Evolutionary conservation across 805 yeast genomes (phyloP), one percentile per base, ranked within the genome.

Genomic region (Yamadazyma insecticola): DNA sequence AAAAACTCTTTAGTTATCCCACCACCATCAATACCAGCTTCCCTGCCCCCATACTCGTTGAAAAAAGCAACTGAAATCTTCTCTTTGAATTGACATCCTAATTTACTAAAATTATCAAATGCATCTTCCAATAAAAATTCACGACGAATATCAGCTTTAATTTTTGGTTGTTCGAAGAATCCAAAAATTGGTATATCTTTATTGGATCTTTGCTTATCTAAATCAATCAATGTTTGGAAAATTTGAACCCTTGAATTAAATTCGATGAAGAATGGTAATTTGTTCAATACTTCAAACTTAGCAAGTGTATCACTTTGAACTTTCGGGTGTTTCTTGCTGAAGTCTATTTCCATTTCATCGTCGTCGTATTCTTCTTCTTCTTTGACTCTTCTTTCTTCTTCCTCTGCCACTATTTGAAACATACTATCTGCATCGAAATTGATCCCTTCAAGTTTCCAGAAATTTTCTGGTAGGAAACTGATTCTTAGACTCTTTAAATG

Each of bases 1-100:
- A 90, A 59, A 40, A 92, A 78, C 48, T 90, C 98, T 52, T 90
- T 89, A 0, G 97, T 89, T 15, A 90, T 64, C 1, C 98, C 98
- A 9, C 97, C 98, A 6, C 98, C 98, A 54, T 90, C 98, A 25
- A 90, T 81, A 1, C 98, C 98, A 0, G 80, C 87, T 51, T 90
- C 97, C 21, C 64, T 72, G 11, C 60, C 63, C 2, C 89, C 95
- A 57, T 78, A 75, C 34, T 81, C 73, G 46, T 85, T 83, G 22
- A 63, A 62, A 49, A 92, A 88, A 11, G 70, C 69, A 2, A 92
- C 87, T 1, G 72, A 61, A 7, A 89, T 53, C 21, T 64, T 67
- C 6, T 68, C 50, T 45, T 83, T 87, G 51, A 89, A 72, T 4
- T 60, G 58, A 1, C 63, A 47, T 0, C 88, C 86, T 7, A 48